Conservation (phyloP, 495 filamentous ascomycete genomes). For the Pyrenopolyporus hunteri region DNA sequence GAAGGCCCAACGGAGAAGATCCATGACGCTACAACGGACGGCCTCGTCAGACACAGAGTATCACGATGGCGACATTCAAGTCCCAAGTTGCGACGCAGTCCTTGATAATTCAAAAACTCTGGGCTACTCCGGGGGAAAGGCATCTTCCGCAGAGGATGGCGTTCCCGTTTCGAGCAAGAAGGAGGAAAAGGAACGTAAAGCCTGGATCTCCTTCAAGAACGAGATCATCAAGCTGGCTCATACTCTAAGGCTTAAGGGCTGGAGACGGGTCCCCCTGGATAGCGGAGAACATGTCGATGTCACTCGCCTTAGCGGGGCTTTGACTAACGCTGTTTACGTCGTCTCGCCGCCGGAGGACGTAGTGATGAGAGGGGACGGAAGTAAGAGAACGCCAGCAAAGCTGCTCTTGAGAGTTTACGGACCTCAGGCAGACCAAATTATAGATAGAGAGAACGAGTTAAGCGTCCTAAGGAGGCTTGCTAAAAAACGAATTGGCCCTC, state of each 20-base stretch:
- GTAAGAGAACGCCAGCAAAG: conserved; percentile 61
- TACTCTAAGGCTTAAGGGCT: conserved; percentile 86
- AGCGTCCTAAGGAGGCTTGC: conserved; percentile 85
- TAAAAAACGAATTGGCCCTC: conserved; percentile 89
- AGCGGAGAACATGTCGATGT: conserved; percentile 73
- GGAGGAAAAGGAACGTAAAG: conserved; percentile 69
- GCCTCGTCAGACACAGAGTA: conserved; percentile 82
- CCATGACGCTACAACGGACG: conserved; percentile 39
- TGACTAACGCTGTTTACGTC: conserved; percentile 96
- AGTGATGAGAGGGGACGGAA: conserved; percentile 38
- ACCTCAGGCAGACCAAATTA: conserved; percentile 92
- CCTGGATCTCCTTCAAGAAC: conserved; percentile 81
- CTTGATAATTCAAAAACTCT: conserved; percentile 90
- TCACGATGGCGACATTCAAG: conserved; percentile 69
- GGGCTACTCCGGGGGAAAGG: conserved; percentile 68
- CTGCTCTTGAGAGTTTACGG: conserved; percentile 93
- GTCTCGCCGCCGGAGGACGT: conserved; percentile 78
- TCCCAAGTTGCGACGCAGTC: conserved; percentile 77
- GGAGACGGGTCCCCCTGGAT: conserved; percentile 78
- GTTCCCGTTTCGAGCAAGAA: conserved; percentile 47
- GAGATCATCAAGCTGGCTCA: conserved; percentile 90
- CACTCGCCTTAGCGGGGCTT: conserved; percentile 84
- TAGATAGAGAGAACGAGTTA: conserved; percentile 90
- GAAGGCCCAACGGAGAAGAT: conserved; percentile 46
- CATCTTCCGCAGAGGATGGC: conserved; percentile 55